phyloP scores from a whole-genome alignment of 176 grass and related monocot species.

The Aegilops speltoides region DNA sequence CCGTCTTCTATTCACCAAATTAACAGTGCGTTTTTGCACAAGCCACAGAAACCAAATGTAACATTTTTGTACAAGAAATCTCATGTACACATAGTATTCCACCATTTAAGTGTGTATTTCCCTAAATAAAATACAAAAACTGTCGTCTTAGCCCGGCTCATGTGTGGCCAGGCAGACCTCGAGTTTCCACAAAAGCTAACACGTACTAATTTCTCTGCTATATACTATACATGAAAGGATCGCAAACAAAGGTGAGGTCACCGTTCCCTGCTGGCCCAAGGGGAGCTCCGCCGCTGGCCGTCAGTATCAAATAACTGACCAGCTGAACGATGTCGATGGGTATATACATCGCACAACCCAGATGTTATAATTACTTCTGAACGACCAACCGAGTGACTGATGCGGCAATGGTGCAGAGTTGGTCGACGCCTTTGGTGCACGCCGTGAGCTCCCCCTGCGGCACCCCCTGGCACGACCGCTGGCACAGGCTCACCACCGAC shows the following conservation, averaged over 20 bases:
- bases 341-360: not conserved
- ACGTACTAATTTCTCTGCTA: too few species aligned
- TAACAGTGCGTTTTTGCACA: not conserved
- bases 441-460: constrained; percentile 21
- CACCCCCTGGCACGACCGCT: constrained; percentile 40
- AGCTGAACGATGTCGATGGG: not conserved
- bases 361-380: not conserved
- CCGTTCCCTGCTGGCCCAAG: not conserved
- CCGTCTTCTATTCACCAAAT: not conserved
- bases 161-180: not conserved
- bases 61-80: not conserved
- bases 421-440: constrained; percentile 26
- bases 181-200: too few species aligned
- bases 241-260: not conserved
- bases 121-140: not conserved
- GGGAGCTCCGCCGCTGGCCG: not conserved
- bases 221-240: not conserved
- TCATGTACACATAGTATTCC: not conserved
- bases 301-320: not conserved
- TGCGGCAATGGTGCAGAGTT: not conserved
- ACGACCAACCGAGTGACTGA: not conserved
- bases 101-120: not conserved
- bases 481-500: constrained; percentile 31
- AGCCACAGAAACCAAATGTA: too few species aligned
- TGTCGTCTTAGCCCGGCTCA: not conserved